These are phyloP conservation scores for Pleurostoma richardsiae DNA, from an alignment of 2,329 filamentous ascomycete genomes.

Conservation along the genomic window DNA sequence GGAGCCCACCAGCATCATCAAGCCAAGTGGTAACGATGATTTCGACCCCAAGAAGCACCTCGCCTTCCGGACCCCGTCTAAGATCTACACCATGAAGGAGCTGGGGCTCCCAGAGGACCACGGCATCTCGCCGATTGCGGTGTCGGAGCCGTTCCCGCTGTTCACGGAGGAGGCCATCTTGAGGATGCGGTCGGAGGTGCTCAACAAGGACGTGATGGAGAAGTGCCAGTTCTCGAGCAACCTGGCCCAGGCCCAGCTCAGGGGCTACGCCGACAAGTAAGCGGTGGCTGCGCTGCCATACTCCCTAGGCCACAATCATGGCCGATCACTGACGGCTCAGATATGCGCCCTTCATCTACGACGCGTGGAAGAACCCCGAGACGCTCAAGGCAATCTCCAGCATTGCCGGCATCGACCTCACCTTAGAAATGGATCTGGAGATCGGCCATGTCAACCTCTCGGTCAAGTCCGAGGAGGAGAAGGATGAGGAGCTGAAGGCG, in stretches of 20 bases:
- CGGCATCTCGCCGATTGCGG: conserved; percentile 58
- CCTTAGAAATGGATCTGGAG: conserved; percentile 48
- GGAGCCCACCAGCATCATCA: not conserved
- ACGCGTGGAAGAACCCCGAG: conserved; percentile 35
- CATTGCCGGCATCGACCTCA: conserved; percentile 49
- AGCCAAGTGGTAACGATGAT: not conserved
- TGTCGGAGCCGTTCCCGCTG: conserved; percentile 60
- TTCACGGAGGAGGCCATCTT: conserved; percentile 57
- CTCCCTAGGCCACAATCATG: not conserved
- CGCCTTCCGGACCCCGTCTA: conserved; percentile 41
- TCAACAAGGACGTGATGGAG: conserved; percentile 48
- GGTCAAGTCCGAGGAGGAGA: conserved; percentile 41
- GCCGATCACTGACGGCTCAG: conserved; percentile 21
- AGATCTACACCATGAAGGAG: conserved; percentile 56
- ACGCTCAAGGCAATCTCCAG: conserved; percentile 41
- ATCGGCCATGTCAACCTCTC: conserved; percentile 52
- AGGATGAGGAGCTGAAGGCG: conserved; percentile 32
- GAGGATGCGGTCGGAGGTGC: conserved; percentile 58
- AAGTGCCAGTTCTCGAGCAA: conserved; percentile 46
- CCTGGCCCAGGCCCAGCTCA: conserved; percentile 8
- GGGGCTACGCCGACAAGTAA: conserved; percentile 9
- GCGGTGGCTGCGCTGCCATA: not conserved
- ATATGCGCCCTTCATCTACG: conserved; percentile 60
- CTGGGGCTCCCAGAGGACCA: conserved; percentile 47
- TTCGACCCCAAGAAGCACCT: conserved; percentile 41